phyloP scores from a whole-genome alignment of 805 yeast genomes.

The Candida stauntonica region DNA sequence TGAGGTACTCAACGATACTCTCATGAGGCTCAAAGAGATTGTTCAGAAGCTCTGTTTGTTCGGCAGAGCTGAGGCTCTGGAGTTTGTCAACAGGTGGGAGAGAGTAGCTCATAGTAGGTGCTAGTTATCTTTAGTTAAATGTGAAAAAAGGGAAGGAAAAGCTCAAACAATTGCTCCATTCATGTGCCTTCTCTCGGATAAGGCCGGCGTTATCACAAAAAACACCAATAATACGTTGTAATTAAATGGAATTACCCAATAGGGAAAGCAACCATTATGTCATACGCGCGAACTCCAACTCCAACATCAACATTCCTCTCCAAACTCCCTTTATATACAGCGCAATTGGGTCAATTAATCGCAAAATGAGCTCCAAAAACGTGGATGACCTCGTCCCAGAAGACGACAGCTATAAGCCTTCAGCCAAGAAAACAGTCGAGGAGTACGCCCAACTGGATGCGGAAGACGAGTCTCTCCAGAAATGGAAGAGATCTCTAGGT shows the following conservation, averaged over 20 bases:
- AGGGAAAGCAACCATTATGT: no score
- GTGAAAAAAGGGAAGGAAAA: no score
- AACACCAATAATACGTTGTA: no score
- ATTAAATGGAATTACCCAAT: no score
- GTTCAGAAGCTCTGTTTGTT: slow-evolving; percentile 40
- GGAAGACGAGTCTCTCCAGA: slow-evolving; percentile 82
- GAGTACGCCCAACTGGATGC: slow-evolving; percentile 84
- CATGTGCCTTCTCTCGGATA: no score
- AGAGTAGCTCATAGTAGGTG: slow-evolving; percentile 18
- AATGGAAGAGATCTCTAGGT: slow-evolving; percentile 90
- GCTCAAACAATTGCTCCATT: no score
- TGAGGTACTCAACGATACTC: slow-evolving; percentile 19
- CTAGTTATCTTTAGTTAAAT: no score
- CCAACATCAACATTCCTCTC: no score
- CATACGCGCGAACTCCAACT: no score
- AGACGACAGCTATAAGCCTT: slow-evolving; percentile 49
- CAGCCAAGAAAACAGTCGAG: slow-evolving; percentile 68
- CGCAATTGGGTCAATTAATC: no score
- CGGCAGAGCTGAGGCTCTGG: slow-evolving; percentile 20
- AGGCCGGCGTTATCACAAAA: no score
- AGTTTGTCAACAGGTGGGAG: slow-evolving; percentile 33
- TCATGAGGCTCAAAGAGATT: slow-evolving; percentile 25
- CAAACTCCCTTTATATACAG: no score
- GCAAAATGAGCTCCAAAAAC: slow-evolving; percentile 11
- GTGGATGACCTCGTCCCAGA: slow-evolving; percentile 60